Base-by-base conservation (phyloP, 176 grass and related monocot genomes). In the Olyra latifolia region DNA sequence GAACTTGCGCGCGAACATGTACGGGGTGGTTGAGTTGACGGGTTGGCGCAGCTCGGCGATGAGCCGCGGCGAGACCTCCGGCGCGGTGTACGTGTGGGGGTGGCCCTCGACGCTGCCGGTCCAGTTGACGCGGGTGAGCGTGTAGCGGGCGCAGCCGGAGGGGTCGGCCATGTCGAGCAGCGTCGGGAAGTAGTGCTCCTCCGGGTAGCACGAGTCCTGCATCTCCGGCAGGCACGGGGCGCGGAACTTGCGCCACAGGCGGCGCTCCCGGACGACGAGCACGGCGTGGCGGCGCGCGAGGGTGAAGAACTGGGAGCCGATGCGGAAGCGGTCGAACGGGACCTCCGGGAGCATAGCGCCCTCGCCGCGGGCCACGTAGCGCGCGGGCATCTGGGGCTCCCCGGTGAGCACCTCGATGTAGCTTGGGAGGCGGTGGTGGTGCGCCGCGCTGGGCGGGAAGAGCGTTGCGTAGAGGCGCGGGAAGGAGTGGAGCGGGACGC, bases 131-230 rank as follows among this genome's bases (percentile, higher is more conserved):
- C 83, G 80, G 0, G 95, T 98, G 16, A 98, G 90, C 59, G 92
- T 95, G 85, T 89, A 95, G 8, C 90, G 10, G 11, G 83, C 87
- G 61, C 81, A 76, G 35, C 95, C 92, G 8, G 65, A 53, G 3
- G 88, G 90, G 81, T 98, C 95, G 28, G 84, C 85, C 88, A 95
- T 93, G 71, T 91, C 86, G 12, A 98, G 90, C 22, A 98, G 71
- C 60, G 92, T 95, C 3, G 95, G 92, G 83, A 98, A 95, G 70
- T 98, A 98, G 77, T 98, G 83, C 90, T 98, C 95, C 89, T 98
- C 95, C 44, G 95, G 95, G 84, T 93, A 98, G 83, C 95, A 98
- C 3, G 35, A 63, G 43, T 84, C 19, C 65, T 17, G 28, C 80
- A 71, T 67, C 23, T 83, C 80, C 2, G 79, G 75, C 13, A 93